These are phyloP conservation scores for Kodamaea laetipori DNA, from an alignment of 805 yeast species.

Conservation along the genomic window DNA sequence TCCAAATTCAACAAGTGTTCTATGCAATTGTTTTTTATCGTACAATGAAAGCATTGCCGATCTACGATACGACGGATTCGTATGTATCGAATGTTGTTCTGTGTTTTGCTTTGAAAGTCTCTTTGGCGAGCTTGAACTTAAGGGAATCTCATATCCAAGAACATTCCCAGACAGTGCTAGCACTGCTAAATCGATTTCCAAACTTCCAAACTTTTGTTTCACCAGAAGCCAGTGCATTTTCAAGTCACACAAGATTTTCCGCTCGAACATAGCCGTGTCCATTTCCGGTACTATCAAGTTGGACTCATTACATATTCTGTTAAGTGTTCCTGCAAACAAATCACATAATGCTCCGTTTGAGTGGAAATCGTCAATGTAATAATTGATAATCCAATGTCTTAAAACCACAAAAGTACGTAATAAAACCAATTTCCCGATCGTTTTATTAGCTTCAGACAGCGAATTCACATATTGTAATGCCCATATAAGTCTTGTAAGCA, in stretches of 20 bases:
- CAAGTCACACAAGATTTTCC: slow-evolving; percentile 39
- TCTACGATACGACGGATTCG: slow-evolving; percentile 46
- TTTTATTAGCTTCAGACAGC: slow-evolving; percentile 24
- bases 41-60: slow-evolving; percentile 49
- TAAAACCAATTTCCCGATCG: slow-evolving; percentile 64
- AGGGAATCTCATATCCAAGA: slow-evolving; percentile 28
- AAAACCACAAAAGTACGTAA: slow-evolving; percentile 83
- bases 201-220: slow-evolving; percentile 35
- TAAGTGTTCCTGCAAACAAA: slow-evolving; percentile 49
- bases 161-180: slow-evolving; percentile 16
- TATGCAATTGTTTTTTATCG: slow-evolving; percentile 38
- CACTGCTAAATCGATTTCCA: slow-evolving; percentile 24
- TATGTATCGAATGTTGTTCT: slow-evolving; percentile 36
- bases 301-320: slow-evolving; percentile 40
- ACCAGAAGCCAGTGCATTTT: slow-evolving; percentile 44
- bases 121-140: slow-evolving; percentile 16
- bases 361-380: slow-evolving; percentile 77
- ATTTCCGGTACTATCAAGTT: slow-evolving; percentile 22
- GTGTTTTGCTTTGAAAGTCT: slow-evolving; percentile 35
- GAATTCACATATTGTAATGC: slow-evolving; percentile 51
- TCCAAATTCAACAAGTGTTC: slow-evolving; percentile 30
- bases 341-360: slow-evolving; percentile 36
- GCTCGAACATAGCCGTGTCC: slow-evolving; percentile 29
- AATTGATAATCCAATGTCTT: slow-evolving; percentile 88
- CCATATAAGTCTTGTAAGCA: slow-evolving; percentile 74